These are phyloP conservation scores for Fusarium denticulatum DNA, from an alignment of 2,329 filamentous ascomycete species.

Conservation along the genomic window DNA sequence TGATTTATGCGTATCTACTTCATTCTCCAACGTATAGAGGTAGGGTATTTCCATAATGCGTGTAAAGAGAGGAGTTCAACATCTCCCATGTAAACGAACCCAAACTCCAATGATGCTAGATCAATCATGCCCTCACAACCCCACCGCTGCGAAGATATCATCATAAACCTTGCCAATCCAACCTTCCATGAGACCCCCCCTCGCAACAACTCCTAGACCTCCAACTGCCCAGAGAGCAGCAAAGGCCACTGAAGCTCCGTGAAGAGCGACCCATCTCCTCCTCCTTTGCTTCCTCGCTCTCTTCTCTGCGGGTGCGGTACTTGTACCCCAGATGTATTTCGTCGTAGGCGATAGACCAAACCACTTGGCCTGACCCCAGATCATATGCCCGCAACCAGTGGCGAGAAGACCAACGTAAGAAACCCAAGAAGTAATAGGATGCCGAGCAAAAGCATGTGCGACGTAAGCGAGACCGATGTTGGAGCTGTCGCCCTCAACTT, in stretches of 20 bases:
- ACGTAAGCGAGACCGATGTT: slow-evolving; percentile 86
- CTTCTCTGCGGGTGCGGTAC: slow-evolving; percentile 58
- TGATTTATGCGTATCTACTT: neutral
- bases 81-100: slow-evolving; percentile 27
- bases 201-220: slow-evolving; percentile 79
- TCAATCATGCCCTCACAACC: slow-evolving; percentile 38
- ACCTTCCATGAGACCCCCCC: slow-evolving; percentile 73
- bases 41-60: slow-evolving; percentile 41
- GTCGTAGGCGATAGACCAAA: slow-evolving; percentile 70
- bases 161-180: slow-evolving; percentile 88
- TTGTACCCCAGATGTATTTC: slow-evolving; percentile 56
- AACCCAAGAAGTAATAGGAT: slow-evolving; percentile 71
- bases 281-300: slow-evolving; percentile 64
- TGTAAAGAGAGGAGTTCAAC: slow-evolving; percentile 27
- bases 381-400: slow-evolving; percentile 78
- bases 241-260: slow-evolving; percentile 67
- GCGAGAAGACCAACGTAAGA: slow-evolving; percentile 76
- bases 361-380: slow-evolving; percentile 89
- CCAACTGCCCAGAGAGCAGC: slow-evolving; percentile 83
- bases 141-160: slow-evolving; percentile 60
- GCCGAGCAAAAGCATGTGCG: slow-evolving; percentile 82
- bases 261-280: slow-evolving; percentile 76
- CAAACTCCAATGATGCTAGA: slow-evolving; percentile 39
- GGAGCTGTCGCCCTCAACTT: slow-evolving; percentile 85
- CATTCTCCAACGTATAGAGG: slow-evolving; percentile 10